Percentiles rank a stretch among this genome's conserved stretches.
Evolutionary conservation across 352 stramenopile species (phyloP).

Genomic region (Pythium monospermum): DNA sequence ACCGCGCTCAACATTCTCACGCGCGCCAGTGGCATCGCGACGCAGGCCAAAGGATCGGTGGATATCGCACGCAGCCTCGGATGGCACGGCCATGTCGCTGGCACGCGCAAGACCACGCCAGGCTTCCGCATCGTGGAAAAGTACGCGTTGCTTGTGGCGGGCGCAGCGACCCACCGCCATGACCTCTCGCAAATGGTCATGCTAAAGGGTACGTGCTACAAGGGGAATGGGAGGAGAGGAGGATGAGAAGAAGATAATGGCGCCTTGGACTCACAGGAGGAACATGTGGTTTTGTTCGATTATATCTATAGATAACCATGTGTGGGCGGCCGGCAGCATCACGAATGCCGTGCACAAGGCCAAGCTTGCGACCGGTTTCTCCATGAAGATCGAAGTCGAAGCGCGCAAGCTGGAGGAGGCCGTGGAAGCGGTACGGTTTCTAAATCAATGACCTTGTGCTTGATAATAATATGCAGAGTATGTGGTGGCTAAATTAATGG

Average conservation of each 20-base stretch:
- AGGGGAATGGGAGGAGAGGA: not conserved
- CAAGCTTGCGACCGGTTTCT: conserved; percentile 92
- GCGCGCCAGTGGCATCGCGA: conserved; percentile 94
- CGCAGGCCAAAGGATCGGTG: conserved; percentile 64
- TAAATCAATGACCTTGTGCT: too few relatives aligned
- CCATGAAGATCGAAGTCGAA: conserved; percentile 99
- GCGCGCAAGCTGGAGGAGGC: conserved; percentile 93
- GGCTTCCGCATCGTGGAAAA: conserved; percentile 99
- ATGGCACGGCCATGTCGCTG: conserved; percentile 94
- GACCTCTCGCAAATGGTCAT: conserved; percentile 99
- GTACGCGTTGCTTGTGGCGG: conserved; percentile 97
- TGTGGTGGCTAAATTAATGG: not conserved
- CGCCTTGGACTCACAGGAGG: too few relatives aligned
- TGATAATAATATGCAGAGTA: not conserved
- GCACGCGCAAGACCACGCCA: conserved; percentile 98
- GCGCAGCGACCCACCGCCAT: conserved; percentile 91
- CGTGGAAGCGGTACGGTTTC: conserved; percentile 76
- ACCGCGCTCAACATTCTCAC: conserved; percentile 97
- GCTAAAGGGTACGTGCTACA: conserved; percentile 86
- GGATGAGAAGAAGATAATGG: not conserved
- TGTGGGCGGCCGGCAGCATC: conserved; percentile 95
- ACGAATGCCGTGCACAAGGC: conserved; percentile 92
- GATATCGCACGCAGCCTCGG: conserved; percentile 55
- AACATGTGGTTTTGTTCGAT: too few relatives aligned
- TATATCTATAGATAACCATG: conserved; percentile 91